These are phyloP conservation scores for Backusella sp. DNA, from an alignment of 192 early-diverging fungal genomes.

Conservation along the genomic window DNA sequence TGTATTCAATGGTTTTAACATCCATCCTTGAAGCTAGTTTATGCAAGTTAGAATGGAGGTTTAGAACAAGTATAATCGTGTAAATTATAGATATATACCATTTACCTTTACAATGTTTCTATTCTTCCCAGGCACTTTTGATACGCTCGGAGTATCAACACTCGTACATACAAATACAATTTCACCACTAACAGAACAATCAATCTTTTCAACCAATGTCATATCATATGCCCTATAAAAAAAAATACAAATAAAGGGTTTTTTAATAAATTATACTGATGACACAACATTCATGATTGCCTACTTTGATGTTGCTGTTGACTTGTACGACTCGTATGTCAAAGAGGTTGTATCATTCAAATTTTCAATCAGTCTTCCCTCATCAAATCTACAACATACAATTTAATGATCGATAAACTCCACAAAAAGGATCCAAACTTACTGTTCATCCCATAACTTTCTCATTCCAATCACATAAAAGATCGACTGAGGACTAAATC, in stretches of 20 bases:
- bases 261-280: neutral
- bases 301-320: conserved; percentile 32
- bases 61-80: too few species aligned
- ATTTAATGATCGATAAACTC: neutral
- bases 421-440: conserved; percentile 1
- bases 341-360: conserved; percentile 38
- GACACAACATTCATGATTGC: neutral
- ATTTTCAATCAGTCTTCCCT: conserved; percentile 36
- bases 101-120: conserved; percentile 39
- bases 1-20: conserved; percentile 43
- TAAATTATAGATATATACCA: too few species aligned
- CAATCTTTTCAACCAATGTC: conserved; percentile 45
- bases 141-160: conserved; percentile 45
- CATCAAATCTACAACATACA: conserved; percentile 24
- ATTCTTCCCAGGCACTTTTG: conserved; percentile 41
- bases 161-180: conserved; percentile 52
- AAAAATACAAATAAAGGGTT: neutral
- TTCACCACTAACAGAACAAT: conserved; percentile 41
- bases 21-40: conserved; percentile 46
- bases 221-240: conserved; percentile 32
- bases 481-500: conserved; percentile 44
- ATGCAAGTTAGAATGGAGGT: neutral
- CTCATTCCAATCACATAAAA: conserved; percentile 54
- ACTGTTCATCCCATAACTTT: conserved; percentile 54
- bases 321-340: conserved; percentile 33